Base-by-base conservation (phyloP, 2,329 filamentous ascomycete species). In the Neofusicoccum sp. region DNA sequence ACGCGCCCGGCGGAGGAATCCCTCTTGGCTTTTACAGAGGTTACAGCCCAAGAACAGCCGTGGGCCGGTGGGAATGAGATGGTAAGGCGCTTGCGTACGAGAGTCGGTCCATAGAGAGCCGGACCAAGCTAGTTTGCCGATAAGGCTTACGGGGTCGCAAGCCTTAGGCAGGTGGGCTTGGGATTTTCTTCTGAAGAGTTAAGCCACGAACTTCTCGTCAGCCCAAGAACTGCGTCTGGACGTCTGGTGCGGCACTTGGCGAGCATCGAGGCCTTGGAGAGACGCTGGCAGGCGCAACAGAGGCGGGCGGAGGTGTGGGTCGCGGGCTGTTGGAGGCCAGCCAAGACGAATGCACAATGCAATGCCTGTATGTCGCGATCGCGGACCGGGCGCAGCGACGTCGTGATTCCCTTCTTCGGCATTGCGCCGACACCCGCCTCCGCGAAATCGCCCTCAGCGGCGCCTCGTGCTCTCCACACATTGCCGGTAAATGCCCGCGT, bases 311-410 rank as follows among this genome's bases (percentile, higher is more conserved):
- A 9, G 26, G 20, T 6, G n/a, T 26, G 33, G 12, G 30, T 14
- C 31, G 12, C 41, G 41, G 9, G 36, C 9, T 49, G 34, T 44
- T 24, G 11, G 33, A 30, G 45, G 30, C 4, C 43, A 28, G 58
- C 58, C 48, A 36, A 61, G 58, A 28, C 36, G 36, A 51, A 47
- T 41, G 34, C 48, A 61, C 28, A 41, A 61, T 40, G 38, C 14
- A 34, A 61, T 61, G 58, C 58, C 49, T 56, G 58, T 33, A 61
- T 61, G 58, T 61, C 58, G 58, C 58, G 49, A 61, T 61, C 44
- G 58, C 34, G 49, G 31, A 30, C 45, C 28, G n/a, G 14, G 28
- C 51, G 38, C 2, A 40, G 36, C 51, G 28, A 56, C 43, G 36
- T 56, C 51, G 36, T 56, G 51, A 54, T 41, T 48, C 28, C 45